Base-by-base conservation (phyloP, 1,284 basidiomycete species). In the Tilletia horrida region DNA sequence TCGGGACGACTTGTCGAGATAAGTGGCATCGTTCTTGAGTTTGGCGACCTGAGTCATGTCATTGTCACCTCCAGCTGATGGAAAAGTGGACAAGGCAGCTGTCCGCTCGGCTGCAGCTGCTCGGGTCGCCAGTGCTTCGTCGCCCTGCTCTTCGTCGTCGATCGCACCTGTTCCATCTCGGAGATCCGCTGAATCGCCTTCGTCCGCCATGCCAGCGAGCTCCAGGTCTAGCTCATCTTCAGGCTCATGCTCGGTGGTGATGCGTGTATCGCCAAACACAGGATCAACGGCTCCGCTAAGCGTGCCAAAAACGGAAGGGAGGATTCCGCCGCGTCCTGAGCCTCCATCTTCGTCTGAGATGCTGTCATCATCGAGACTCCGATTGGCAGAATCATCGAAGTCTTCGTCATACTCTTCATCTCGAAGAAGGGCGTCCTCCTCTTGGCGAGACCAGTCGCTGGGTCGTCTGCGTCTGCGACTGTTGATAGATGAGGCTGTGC, bases 231-330 rank as follows among this genome's bases (percentile, higher is more conserved):
- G 64, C 47, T 78, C 73, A 52, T 78, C 76, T 57, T 75, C 71
- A 13, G 76, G 74, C 21, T 69, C 69, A 52, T 71, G 69, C n/a
- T 79, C 79, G 29, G 67, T 69, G 43, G 70, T 70, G 40, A 69
- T 68, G 52, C 78, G 73, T 0, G 71, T 69, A 27, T 79, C 78
- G 44, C 79, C 79, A 69, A 81, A 81, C 29, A 81, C 74, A 6
- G 78, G 72, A 50, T 81, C 79, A 25, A 73, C 72, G 31, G 72
- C 69, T 13, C 75, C 78, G 43, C 69, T 74, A 45, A 76, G 70
- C 0, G 75, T 72, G n/a, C 77, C 77, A 55, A 79, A 79, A 16
- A 74, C 77, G 25, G 76, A 78, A 23, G 77, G 77, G 11, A 79
- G 67, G 13, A 79, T 68, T 11, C 76, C 77, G 25, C 69, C 76